Percentiles rank a stretch among this genome's conserved stretches.
Evolutionary conservation across 2,329 filamentous ascomycete species (phyloP).

Genomic region (Fusarium avenaceum): DNA sequence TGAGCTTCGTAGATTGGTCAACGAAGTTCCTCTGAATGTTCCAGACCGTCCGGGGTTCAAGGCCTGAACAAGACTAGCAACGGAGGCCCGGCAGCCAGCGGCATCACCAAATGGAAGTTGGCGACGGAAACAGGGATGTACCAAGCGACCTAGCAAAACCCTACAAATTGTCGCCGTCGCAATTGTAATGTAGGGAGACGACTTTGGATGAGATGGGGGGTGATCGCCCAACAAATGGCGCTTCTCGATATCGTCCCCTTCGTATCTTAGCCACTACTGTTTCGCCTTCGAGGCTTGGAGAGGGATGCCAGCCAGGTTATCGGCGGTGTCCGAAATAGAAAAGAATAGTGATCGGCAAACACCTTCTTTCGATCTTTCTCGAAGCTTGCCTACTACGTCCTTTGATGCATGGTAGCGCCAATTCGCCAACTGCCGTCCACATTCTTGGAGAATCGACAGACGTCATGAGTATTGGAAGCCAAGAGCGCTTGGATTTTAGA

Average conservation of each 20-base stretch:
- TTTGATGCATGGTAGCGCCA: constrained; percentile 27
- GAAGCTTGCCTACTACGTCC: constrained; percentile 37
- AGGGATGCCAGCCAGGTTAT: neutral
- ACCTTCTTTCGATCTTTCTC: constrained; percentile 35
- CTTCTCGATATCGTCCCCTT: constrained; percentile 8
- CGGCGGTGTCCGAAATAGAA: constrained; percentile 12
- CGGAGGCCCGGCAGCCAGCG: constrained; percentile 30
- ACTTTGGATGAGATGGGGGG: constrained; percentile 15
- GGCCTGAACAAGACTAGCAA: constrained; percentile 24
- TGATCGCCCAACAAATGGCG: constrained; percentile 34
- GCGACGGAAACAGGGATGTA: constrained; percentile 27
- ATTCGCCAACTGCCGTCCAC: constrained; percentile 30
- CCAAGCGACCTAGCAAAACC: neutral
- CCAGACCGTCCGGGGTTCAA: constrained; percentile 40
- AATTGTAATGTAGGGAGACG: constrained; percentile 32
- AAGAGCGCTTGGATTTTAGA: constrained; percentile 30
- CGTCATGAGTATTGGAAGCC: constrained; percentile 13
- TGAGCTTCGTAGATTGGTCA: constrained; percentile 33
- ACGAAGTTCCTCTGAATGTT: constrained; percentile 38
- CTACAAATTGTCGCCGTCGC: constrained; percentile 17
- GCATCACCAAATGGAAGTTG: constrained; percentile 38
- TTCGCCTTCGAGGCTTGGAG: constrained; percentile 3
- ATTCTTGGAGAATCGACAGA: constrained; percentile 11
- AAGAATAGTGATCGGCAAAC: constrained; percentile 20
- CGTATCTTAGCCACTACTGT: constrained; percentile 28